Evolutionary conservation across 2,329 filamentous ascomycete species (phyloP), one percentile per base, ranked within the genome.

Genomic region (Verticillium isaacii): DNA sequence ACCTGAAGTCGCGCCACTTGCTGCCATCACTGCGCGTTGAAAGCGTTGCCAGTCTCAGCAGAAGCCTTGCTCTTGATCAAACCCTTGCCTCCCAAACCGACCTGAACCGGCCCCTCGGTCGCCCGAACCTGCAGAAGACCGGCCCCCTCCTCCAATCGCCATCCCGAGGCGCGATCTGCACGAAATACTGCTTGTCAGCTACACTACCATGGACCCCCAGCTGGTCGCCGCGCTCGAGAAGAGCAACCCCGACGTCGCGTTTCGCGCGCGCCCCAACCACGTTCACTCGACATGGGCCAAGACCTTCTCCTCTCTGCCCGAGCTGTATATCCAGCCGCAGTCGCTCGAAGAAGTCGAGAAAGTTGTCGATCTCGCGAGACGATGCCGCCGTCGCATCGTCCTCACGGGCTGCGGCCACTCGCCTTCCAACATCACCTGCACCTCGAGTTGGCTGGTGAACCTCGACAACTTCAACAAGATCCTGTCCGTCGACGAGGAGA

Each of bases 341-440:
- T 89, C 88, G 1, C 80, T 95, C 59, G 79, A 81, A 15, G 94
- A 98, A 77, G 85, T 99, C 66, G 89, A 94, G 74, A 93, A 96
- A 74, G 82, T 90, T 58, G 85, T 97, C 64, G 88, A 83, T 52
- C 84, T 97, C 25, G 95, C 95, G 6, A 89, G 91, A 63, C 85
- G 82, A 77, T 95, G 91, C 75, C 87, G 93, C 52, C 88, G 91
- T 56, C 89, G 93, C 63, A 79, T 99, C 63, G 90, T 93, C 39
- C 91, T 90, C 6, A 89, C 93, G n/a, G 94, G 95, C 63, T 94
- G 90, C 69, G 92, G 89, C 61, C 94, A 99, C 79, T 97, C 93
- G 60, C 95, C 94, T 8, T 96, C 90, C 66, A 90, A 94, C 71
- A 79, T 99, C 54, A 98, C 94, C 5, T 96, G 92, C 77, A 96